Conservation (phyloP, 768 basidiomycete genomes). For the Leccinum subgranulosum region DNA sequence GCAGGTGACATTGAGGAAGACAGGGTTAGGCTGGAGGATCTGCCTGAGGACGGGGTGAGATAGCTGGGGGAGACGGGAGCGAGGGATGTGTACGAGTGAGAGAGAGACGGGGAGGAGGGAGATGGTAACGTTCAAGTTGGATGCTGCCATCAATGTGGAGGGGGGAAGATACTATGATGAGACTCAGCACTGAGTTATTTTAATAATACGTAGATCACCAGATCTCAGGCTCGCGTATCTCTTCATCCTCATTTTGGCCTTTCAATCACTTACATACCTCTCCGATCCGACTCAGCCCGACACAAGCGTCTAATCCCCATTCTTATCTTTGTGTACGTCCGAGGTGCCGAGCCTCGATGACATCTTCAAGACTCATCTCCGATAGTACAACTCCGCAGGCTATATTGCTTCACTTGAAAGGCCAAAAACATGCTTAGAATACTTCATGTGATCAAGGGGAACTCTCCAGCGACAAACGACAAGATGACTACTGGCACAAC, state of each 20-base stretch:
- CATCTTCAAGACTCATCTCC: neutral
- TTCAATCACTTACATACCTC: neutral
- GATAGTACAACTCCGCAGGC: no score
- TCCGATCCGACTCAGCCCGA: conserved; percentile 7
- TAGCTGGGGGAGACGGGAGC: conserved; percentile 57
- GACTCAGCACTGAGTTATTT: conserved; percentile 6
- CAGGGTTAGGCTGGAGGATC: conserved; percentile 62
- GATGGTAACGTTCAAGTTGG: conserved; percentile 47
- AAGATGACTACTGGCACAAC: conserved; percentile 22
- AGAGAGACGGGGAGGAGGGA: conserved; percentile 69
- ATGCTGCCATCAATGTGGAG: conserved; percentile 25
- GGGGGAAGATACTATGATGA: conserved; percentile 9
- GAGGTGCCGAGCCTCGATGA: neutral
- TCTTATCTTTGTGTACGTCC: conserved; percentile 12
- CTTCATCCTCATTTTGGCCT: neutral
- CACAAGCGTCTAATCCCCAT: neutral
- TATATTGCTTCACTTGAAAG: neutral
- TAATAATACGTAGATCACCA: neutral
- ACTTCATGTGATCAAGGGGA: neutral
- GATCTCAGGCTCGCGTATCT: neutral
- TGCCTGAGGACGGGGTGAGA: conserved; percentile 64
- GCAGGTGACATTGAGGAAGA: conserved; percentile 72
- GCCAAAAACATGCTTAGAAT: neutral
- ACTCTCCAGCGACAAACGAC: neutral
- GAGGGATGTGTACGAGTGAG: conserved; percentile 72